Percentiles rank a stretch among this genome's conserved stretches.
Conservation (phyloP, 768 basidiomycete species). For the Chalciporus piperatus region DNA sequence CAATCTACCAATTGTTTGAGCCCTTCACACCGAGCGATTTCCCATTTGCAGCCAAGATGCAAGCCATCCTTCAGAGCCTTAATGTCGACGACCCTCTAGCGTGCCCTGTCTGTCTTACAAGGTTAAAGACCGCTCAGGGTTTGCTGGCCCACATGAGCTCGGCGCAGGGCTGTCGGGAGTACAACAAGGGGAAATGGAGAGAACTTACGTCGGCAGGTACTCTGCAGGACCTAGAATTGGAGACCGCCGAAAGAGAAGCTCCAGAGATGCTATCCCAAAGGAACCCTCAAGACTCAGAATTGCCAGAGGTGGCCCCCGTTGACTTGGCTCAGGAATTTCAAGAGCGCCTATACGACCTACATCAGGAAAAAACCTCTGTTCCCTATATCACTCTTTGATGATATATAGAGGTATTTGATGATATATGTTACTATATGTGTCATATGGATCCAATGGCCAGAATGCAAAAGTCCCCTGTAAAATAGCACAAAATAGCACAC, state of each 20-base stretch:
- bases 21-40: no score
- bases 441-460: no score
- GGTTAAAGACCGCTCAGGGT: not conserved
- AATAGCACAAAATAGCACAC: no score
- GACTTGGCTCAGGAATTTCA: not conserved
- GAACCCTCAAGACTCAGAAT: not conserved
- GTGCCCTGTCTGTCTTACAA: not conserved
- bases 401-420: no score
- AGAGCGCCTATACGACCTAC: not conserved
- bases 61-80: no score
- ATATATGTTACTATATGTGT: no score
- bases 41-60: no score
- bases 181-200: slow-evolving; percentile 1
- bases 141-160: not conserved
- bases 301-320: not conserved
- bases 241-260: not conserved
- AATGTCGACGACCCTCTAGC: not conserved
- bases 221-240: no score
- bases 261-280: not conserved
- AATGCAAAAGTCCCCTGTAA: no score
- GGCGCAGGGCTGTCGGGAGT: not conserved
- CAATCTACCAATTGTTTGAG: no score
- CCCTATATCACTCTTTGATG: no score
- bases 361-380: no score
- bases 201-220: not conserved